Evolutionary conservation across 2,329 filamentous ascomycete genomes (phyloP), one percentile per base, ranked within the genome.

Genomic region (Hymenoscyphus repandus): DNA sequence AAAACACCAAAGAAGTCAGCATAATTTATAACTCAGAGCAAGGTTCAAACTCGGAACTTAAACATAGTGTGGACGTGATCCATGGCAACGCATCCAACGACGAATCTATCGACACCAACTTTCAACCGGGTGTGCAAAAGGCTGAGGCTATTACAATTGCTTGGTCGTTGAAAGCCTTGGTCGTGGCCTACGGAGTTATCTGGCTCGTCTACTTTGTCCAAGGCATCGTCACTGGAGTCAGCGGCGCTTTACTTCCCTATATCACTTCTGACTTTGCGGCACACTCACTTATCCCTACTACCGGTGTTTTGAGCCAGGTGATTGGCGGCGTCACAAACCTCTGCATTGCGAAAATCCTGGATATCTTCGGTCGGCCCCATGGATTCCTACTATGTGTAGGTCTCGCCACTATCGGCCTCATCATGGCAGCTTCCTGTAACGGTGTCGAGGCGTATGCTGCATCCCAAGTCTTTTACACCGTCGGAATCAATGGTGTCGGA

Each of bases 361-460:
- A 54, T 37, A 44, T 54, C 27, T 54, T 44, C 15, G 83, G 82
- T 51, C 79, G 83, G 27, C 76, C 82, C 12, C 76, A 84, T 61
- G 83, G 80, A n/a, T 42, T 20, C 18, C 5, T 42, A 9, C 39
- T 42, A 13, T 20, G 11, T 9, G 18, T 27, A 6, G 15, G 7
- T 7, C 18, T 42, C 18, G 18, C 39, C 15, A 42, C 39, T 7
- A 20, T 42, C 7, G 72, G 72, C 11, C 72, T 85, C 52, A 72
- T 83, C 55, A 75, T 88, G 66, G 84, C 85, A 70, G 85, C 85
- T 12, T 73, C 71, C 0, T 85, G 77, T 64, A 71, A 74, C 2
- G 76, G 76, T 51, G 73, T 85, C 12, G 66, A 76, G 53, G 78
- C 75, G 0, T 86, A 81, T 62, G 77, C 77, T 38, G 81, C 81